Evolutionary conservation across 371 early-diverging fungal genomes (phyloP).

Genomic region (Mortierella sp.): DNA sequence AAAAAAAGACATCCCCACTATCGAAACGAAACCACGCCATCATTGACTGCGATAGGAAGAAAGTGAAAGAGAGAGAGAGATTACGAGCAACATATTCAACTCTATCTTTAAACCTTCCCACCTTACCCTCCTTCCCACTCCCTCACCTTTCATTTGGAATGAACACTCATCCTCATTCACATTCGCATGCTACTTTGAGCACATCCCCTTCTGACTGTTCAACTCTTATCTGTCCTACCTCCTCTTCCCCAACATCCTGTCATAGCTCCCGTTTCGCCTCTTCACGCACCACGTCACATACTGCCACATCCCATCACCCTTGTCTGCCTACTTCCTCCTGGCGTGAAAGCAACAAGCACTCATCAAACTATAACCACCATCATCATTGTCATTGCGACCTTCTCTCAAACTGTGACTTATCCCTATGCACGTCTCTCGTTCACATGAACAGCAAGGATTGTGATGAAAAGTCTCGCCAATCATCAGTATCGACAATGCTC

Average conservation of each 20-base stretch:
- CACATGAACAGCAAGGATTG: conserved; percentile 8
- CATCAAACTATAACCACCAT: too few relatives aligned
- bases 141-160: conserved; percentile 3
- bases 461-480: not conserved
- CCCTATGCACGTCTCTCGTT: conserved; percentile 16
- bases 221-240: not conserved
- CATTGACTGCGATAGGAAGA: not conserved
- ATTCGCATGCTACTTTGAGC: not conserved
- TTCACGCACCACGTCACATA: conserved; percentile 1
- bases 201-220: not conserved
- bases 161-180: conserved; percentile 6
- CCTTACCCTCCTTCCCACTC: not conserved
- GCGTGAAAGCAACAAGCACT: not conserved
- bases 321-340: not conserved
- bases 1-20: not conserved
- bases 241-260: not conserved
- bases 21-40: not conserved
- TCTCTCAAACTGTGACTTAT: not conserved
- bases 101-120: not conserved
- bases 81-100: not conserved
- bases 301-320: not conserved
- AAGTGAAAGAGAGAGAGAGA: not conserved
- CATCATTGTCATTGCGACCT: not conserved
- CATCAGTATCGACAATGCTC: not conserved
- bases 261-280: not conserved